phyloP scores from a whole-genome alignment of 495 filamentous ascomycete genomes.

The Penicillium cinerascens region DNA sequence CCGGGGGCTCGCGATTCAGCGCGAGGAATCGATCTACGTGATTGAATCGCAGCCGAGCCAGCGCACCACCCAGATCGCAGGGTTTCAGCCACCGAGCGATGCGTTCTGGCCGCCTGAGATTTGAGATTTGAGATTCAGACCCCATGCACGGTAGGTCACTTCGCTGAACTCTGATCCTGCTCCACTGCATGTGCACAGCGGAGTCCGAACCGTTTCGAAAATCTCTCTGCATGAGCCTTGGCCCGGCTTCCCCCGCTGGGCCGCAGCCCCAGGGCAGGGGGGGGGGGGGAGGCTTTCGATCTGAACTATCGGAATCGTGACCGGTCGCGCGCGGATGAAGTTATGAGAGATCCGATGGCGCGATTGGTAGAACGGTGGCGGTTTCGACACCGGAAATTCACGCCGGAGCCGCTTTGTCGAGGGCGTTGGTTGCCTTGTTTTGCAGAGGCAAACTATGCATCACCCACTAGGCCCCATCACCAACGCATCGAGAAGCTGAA shows the following conservation, averaged over 20 bases:
- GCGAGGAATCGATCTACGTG: slow-evolving; percentile 27
- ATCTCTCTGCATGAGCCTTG: background rate
- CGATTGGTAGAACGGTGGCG: background rate
- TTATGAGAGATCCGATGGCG: background rate
- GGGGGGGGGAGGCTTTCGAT: slow-evolving; percentile 18
- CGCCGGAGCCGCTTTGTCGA: background rate
- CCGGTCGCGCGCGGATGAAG: slow-evolving; percentile 7
- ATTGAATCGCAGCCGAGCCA: slow-evolving; percentile 19
- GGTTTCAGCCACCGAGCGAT: slow-evolving; percentile 28
- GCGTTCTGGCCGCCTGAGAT: slow-evolving; percentile 23
- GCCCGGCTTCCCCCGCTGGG: slow-evolving; percentile 15
- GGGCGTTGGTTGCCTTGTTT: background rate
- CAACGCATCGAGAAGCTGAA: background rate
- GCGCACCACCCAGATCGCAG: slow-evolving; percentile 20
- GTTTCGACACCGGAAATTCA: background rate
- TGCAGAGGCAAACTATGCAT: background rate
- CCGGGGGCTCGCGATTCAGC: slow-evolving; percentile 9
- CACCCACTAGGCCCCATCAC: background rate
- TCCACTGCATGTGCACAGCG: background rate
- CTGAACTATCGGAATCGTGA: slow-evolving; percentile 23
- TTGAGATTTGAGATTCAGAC: slow-evolving; percentile 1
- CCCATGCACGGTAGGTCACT: slow-evolving; percentile 30
- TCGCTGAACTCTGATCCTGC: slow-evolving; percentile 13
- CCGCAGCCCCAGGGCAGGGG: background rate
- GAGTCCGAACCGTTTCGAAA: slow-evolving; percentile 5